Conservation (phyloP, 805 yeast species). For the Yamadazyma laniorum region DNA sequence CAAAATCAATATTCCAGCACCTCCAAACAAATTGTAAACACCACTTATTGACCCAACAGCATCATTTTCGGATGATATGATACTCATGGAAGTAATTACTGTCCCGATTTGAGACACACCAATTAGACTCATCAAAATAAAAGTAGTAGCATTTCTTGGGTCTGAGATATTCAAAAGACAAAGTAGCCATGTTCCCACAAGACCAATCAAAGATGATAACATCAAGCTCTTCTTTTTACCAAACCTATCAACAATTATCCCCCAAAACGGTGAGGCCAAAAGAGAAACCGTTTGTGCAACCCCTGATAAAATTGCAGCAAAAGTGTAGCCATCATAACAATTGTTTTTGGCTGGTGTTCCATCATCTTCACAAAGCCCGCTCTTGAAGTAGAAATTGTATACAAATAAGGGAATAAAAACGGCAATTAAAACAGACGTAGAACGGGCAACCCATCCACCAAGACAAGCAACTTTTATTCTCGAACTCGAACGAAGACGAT, state of each 20-base stretch:
- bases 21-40: constrained; percentile 65
- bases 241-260: constrained; percentile 49
- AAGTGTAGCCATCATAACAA: constrained; percentile 63
- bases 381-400: constrained; percentile 50
- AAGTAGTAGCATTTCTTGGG: constrained; percentile 35
- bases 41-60: constrained; percentile 69
- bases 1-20: constrained; percentile 60
- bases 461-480: constrained; percentile 54
- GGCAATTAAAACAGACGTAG: constrained; percentile 56
- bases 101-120: constrained; percentile 65
- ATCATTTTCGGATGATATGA: constrained; percentile 28
- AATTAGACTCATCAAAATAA: constrained; percentile 41
- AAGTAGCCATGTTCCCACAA: constrained; percentile 37
- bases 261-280: constrained; percentile 64
- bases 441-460: constrained; percentile 63
- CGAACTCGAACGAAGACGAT: constrained; percentile 44
- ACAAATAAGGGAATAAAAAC: constrained; percentile 65
- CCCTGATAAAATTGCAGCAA: constrained; percentile 68
- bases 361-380: constrained; percentile 48
- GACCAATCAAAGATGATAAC: constrained; percentile 43
- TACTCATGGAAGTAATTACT: constrained; percentile 62
- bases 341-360: constrained; percentile 18
- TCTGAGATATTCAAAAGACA: constrained; percentile 27
- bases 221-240: constrained; percentile 31
- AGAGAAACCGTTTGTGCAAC: constrained; percentile 58